Base-by-base conservation (phyloP, 805 yeast species). In the Lipomyces starkeyi region DNA sequence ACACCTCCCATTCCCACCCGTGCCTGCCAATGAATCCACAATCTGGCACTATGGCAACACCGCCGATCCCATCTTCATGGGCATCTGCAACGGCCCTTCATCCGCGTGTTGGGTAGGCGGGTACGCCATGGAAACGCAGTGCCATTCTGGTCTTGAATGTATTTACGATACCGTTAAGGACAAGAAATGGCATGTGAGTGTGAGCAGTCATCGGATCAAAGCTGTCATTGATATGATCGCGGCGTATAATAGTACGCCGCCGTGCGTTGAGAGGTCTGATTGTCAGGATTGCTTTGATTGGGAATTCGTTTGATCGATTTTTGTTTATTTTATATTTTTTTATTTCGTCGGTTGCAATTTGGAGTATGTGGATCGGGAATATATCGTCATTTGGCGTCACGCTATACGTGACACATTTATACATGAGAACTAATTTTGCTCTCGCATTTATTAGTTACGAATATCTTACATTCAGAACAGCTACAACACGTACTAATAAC, bases 41-140 rank as follows among this genome's bases (percentile, higher is more conserved):
- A 86, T 95, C 17, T 95, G 97, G 97, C 98, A 95, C 77, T 81
- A 95, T 76, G 99, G 99, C 2, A 95, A 95, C 78, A 95, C 96
- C 1, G 98, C 98, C 0, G 99, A 95, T 77, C 99, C 99, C 0
- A 93, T 95, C 2, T 95, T 83, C 76, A 90, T 93, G 94, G 99
- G 99, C 0, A 94, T 93, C 11, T 95, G 99, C 78, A 93, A 91
- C 75, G 99, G 99, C 7, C 96, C 96, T 0, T 87, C 96, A 3
- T 89, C 97, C 0, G 80, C 93, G 1, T 95, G 99, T 79, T 89
- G 95, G 71, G 83, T 91, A 7, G 97, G 91, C 0, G 99, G 99
- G 0, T 95, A 92, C 78, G 99, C 99, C 9, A 90, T 95, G 97
- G 99, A 95, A 76, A 89, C 98, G 0, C 89, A 88, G 60, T 95